Conservation (phyloP, 805 yeast genomes). For the Phaffomyces antillensis region DNA sequence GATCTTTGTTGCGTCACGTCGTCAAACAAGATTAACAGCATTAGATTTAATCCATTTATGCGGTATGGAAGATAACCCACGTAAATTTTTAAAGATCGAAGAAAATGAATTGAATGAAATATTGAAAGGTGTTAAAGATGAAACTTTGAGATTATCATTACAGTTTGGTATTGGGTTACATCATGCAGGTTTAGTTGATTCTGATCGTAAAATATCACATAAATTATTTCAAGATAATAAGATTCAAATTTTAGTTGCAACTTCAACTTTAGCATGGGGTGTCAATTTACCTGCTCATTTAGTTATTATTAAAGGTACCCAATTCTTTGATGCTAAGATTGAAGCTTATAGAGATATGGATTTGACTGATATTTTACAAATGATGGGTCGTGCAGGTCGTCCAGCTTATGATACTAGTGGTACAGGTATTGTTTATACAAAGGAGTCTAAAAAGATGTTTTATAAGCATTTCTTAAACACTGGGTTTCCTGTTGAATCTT, state of each 20-base stretch:
- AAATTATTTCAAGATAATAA: conserved; percentile 78
- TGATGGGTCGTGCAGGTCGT: conserved; percentile 98
- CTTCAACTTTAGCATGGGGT: conserved; percentile 99
- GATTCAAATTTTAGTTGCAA: conserved; percentile 83
- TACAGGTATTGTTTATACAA: conserved; percentile 84
- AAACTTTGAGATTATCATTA: conserved; percentile 74
- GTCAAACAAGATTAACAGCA: conserved; percentile 87
- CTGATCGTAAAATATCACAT: conserved; percentile 86
- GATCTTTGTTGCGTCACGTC: conserved; percentile 96
- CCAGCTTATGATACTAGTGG: conserved; percentile 94
- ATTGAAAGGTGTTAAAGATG: conserved; percentile 59
- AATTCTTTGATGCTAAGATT: conserved; percentile 85
- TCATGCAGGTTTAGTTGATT: conserved; percentile 93
- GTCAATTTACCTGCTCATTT: conserved; percentile 97
- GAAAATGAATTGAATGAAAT: conserved; percentile 50
- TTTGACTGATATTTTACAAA: conserved; percentile 92
- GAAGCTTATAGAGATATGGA: conserved; percentile 95
- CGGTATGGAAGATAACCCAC: conserved; percentile 50
- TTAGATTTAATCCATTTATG: conserved; percentile 65
- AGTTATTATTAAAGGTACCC: conserved; percentile 94
- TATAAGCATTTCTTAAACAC: conserved; percentile 83
- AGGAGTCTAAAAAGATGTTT: conserved; percentile 74
- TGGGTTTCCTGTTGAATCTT: conserved; percentile 94
- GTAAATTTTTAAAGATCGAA: conserved; percentile 51
- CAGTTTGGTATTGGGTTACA: conserved; percentile 85